These are phyloP conservation scores for Ajuga chamaepitys DNA, from an alignment of 257 asterid genomes.

Conservation along the genomic window DNA sequence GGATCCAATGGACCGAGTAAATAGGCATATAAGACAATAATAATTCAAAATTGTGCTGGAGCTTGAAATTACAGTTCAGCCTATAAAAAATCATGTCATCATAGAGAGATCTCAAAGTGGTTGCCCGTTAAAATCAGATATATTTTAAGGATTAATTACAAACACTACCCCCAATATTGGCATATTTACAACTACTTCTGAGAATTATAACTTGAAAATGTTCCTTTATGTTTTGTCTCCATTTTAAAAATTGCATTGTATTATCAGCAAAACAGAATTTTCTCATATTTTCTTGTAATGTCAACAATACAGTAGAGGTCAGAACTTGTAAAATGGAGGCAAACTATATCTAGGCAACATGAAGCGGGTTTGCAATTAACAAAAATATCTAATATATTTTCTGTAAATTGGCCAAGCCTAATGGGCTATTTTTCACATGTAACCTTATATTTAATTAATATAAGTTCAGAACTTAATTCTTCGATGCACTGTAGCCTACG, in stretches of 20 bases:
- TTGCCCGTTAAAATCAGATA: not conserved
- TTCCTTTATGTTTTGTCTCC: not conserved
- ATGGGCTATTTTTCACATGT: not conserved
- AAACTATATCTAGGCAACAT: not conserved
- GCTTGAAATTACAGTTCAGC: conserved; percentile 1
- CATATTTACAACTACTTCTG: not conserved
- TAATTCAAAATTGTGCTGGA: conserved; percentile 11
- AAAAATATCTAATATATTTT: not conserved
- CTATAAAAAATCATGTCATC: not conserved
- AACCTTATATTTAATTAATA: not conserved
- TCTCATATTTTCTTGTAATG: not conserved
- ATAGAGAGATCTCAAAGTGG: conserved; percentile 12
- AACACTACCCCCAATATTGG: not conserved
- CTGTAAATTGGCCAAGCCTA: not conserved
- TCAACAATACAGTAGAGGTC: not conserved
- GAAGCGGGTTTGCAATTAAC: not conserved
- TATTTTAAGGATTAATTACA: not conserved
- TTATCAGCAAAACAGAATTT: not conserved
- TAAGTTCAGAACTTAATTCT: not conserved
- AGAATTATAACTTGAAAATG: not conserved
- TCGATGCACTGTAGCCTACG: not conserved
- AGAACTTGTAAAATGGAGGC: not conserved
- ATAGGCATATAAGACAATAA: not conserved
- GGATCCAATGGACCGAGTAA: conserved; percentile 5
- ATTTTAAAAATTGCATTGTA: not conserved